Evolutionary conservation across 768 basidiomycete genomes (phyloP).

Genomic region (Coprinellus aureogranulatus): DNA sequence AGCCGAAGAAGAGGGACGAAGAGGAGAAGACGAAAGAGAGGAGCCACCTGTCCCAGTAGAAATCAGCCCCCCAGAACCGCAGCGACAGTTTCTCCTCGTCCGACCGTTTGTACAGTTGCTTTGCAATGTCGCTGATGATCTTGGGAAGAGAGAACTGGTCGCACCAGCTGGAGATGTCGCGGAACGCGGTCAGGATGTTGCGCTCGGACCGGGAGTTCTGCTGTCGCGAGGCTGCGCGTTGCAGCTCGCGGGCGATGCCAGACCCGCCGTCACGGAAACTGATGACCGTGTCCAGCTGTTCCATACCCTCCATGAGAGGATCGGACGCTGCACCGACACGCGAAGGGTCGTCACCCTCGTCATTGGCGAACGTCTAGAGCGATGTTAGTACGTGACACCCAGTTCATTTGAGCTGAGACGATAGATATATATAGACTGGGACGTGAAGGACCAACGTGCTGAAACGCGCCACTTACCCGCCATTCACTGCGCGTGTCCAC

Average conservation of each 20-base stretch:
- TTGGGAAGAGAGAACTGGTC: slow-evolving; percentile 93
- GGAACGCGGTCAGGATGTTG: slow-evolving; percentile 84
- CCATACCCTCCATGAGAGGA: slow-evolving; percentile 90
- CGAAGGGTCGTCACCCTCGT: slow-evolving; percentile 98
- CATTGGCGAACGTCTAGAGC: slow-evolving; percentile 92
- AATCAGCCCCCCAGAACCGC: too few relatives aligned
- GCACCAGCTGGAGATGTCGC: slow-evolving; percentile 90
- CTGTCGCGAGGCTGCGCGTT: slow-evolving; percentile 84
- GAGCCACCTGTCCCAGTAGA: too few relatives aligned
- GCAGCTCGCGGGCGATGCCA: slow-evolving; percentile 87
- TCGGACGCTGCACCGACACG: slow-evolving; percentile 98
- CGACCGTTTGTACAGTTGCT: slow-evolving; percentile 95
- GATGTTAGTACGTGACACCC: slow-evolving; percentile 17
- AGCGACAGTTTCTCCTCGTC: slow-evolving; percentile 92
- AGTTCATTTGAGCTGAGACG: slow-evolving; percentile 8
- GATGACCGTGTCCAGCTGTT: slow-evolving; percentile 92
- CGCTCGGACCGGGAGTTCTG: slow-evolving; percentile 79
- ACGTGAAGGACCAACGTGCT: background rate
- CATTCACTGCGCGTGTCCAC: slow-evolving; percentile 99
- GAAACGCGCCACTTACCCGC: slow-evolving; percentile 59
- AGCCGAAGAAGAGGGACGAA: too few relatives aligned
- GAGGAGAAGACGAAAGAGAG: too few relatives aligned
- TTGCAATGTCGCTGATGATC: slow-evolving; percentile 92
- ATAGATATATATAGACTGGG: slow-evolving; percentile 4
- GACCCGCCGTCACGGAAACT: slow-evolving; percentile 94